A percentile compares a stretch with the other conserved stretches of the same genome.
Conservation (phyloP, 306 rosid species). For the Rosa chinensis region DNA sequence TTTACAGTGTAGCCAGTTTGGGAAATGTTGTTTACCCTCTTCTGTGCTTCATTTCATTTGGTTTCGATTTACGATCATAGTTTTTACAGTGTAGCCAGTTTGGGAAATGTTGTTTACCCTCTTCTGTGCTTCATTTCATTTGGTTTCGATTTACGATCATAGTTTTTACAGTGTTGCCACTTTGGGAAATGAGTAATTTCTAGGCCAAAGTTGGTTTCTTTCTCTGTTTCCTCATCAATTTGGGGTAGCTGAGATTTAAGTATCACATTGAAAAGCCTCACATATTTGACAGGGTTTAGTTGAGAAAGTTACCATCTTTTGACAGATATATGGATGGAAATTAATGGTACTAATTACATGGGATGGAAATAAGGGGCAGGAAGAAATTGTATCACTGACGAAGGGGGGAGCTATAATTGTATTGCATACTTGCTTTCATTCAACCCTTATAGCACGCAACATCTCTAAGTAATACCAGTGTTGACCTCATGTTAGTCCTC, state of each 20-base stretch:
- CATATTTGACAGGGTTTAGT: neutral
- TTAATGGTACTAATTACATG: neutral
- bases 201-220: neutral
- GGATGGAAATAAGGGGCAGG: neutral
- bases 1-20: neutral
- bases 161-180: neutral
- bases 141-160: neutral
- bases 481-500: too few species aligned
- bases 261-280: neutral
- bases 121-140: neutral
- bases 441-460: constrained; percentile 29
- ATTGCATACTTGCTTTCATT: neutral
- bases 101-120: neutral
- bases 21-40: neutral
- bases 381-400: neutral
- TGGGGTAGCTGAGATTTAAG: neutral
- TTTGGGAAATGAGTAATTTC: neutral
- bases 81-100: neutral
- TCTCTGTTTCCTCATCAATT: neutral
- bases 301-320: neutral
- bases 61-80: neutral
- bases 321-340: neutral
- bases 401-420: neutral
- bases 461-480: too few species aligned
- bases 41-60: neutral